These are phyloP conservation scores for Veloporphyrellus conicus DNA, from an alignment of 1,284 basidiomycete genomes.

Conservation along the genomic window DNA sequence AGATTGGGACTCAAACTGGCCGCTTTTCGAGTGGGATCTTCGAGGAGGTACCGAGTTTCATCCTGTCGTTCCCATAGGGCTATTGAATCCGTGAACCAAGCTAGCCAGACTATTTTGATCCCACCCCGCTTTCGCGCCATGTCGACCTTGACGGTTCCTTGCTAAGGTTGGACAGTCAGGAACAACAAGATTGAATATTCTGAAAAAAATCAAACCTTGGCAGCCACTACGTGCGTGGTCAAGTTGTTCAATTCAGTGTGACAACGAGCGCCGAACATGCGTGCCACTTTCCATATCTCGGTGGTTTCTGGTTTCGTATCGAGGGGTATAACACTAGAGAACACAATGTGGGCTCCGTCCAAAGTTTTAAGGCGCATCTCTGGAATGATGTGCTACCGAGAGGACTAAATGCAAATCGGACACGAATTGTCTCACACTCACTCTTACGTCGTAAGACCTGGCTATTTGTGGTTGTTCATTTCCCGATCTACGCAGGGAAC, in stretches of 20 bases:
- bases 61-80: conserved; percentile 75
- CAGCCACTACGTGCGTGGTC: conserved; percentile 89
- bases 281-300: conserved; percentile 85
- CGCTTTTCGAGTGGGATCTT: conserved; percentile 39
- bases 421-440: conserved; percentile 34
- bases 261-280: conserved; percentile 85
- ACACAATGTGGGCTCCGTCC: conserved; percentile 75
- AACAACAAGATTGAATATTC: conserved; percentile 1
- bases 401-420: conserved; percentile 7
- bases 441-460: conserved; percentile 56
- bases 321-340: conserved; percentile 91
- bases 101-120: conserved; percentile 79
- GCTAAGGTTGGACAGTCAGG: conserved; percentile 39
- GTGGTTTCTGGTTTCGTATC: conserved; percentile 74
- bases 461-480: conserved; percentile 30
- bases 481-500: conserved; percentile 30
- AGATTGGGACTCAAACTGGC: conserved; percentile 46
- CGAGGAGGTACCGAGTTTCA: conserved; percentile 68
- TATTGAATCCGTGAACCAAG: conserved; percentile 86
- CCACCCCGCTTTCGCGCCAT: conserved; percentile 64
- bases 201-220: conserved; percentile 54
- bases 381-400: conserved; percentile 72
- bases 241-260: conserved; percentile 61
- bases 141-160: conserved; percentile 88
- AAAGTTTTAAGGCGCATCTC: conserved; percentile 74